Evolutionary conservation across 345 rosid species (phyloP), one percentile per base, ranked within the genome.

Genomic region (Citropsis articulata): DNA sequence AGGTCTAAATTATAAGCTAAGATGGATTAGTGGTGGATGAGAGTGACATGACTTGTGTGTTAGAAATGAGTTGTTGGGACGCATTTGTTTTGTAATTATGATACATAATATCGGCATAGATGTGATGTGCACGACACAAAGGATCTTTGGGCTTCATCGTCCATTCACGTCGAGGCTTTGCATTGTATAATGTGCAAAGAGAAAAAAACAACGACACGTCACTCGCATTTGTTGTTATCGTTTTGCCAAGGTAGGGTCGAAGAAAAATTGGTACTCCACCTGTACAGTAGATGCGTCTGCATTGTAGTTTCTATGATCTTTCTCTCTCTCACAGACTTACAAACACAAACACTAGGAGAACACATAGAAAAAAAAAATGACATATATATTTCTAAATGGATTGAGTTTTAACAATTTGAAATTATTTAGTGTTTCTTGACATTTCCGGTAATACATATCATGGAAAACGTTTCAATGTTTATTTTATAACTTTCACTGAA

Each of bases 191-290:
- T 2, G 2, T 13, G 14, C 10, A 9, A 27, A 12, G n/a, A 33
- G 22, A 9, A 8, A 38, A 38, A 68, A 21, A 9, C 13, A n/a
- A 70, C 62, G 36, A 71, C 64, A 71, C 61, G 21, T 71, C 76
- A 24, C 71, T 70, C 48, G 64, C 64, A 31, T 40, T 71, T 48
- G 66, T n/a, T 31, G 60, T 72, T 64, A 66, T 71, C 57, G 27
- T 50, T 24, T 78, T 38, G 22, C 45, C 62, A 31, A 16, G 4
- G 14, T 16, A 48, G 63, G 56, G 28, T 14, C 66, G 45, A 36
- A 21, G 0, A 55, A 45, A 40, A 22, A 60, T n/a, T 60, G 25
- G 24, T 59, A 36, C 33, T 72, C 14, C 9, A 73, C 76, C 8
- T 35, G 33, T 33, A n/a, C 24, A 57, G 13, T 28, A 24, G 30